These are phyloP conservation scores for Trichosporon sp. DNA, from an alignment of 1,284 basidiomycete species.

Conservation along the genomic window DNA sequence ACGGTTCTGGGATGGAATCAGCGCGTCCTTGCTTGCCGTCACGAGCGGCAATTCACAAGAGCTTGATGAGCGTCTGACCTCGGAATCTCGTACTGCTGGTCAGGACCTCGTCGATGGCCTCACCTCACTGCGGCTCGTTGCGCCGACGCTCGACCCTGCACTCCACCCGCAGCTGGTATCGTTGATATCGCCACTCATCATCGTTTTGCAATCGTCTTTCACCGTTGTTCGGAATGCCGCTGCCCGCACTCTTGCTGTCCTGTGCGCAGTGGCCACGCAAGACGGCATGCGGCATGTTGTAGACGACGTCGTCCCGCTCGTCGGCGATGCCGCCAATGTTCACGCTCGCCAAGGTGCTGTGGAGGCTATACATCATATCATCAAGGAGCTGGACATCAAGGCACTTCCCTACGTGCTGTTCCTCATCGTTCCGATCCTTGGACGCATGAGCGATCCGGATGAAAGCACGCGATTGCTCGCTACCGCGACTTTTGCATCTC, in stretches of 20 bases:
- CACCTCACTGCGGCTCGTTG: constrained; percentile 78
- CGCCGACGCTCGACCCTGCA: constrained; percentile 65
- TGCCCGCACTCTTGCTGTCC: constrained; percentile 76
- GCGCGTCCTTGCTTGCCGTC: constrained; percentile 56
- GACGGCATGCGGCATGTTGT: constrained; percentile 85
- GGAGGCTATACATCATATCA: constrained; percentile 89
- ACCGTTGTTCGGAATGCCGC: constrained; percentile 85
- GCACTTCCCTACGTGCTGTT: constrained; percentile 96
- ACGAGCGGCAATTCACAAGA: neutral
- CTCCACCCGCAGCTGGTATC: constrained; percentile 65
- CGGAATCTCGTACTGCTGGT: constrained; percentile 51
- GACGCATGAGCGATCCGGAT: constrained; percentile 93
- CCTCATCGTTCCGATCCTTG: constrained; percentile 90
- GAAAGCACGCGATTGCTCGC: constrained; percentile 86
- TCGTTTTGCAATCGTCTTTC: constrained; percentile 73
- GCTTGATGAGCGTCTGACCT: constrained; percentile 19
- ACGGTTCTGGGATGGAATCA: constrained; percentile 91
- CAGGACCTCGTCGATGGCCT: constrained; percentile 92
- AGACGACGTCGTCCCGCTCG: constrained; percentile 73
- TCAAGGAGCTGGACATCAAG: constrained; percentile 86
- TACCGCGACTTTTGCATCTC: constrained; percentile 91
- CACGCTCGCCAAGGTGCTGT: constrained; percentile 81
- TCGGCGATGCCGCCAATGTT: constrained; percentile 73
- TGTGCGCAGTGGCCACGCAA: constrained; percentile 78
- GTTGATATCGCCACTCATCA: constrained; percentile 69